These are phyloP conservation scores for Dactylonectria estremocensis DNA, from an alignment of 2,329 filamentous ascomycete species.

Conservation along the genomic window DNA sequence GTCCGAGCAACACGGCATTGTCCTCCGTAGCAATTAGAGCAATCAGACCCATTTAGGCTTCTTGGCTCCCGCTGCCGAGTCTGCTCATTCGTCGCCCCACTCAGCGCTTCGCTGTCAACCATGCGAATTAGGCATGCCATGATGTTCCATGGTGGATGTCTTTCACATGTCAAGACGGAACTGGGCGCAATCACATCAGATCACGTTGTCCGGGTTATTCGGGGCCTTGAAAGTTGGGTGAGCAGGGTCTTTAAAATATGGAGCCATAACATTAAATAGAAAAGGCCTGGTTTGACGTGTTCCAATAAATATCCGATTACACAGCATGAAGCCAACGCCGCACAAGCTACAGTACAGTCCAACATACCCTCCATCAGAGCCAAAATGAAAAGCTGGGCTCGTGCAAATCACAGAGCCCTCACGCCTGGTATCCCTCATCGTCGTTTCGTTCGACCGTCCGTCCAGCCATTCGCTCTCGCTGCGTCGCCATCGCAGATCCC, in stretches of 20 bases:
- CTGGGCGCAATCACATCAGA: slow-evolving; percentile 29
- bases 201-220: slow-evolving; percentile 29
- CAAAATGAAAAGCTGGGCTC: slow-evolving; percentile 19
- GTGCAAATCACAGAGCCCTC: slow-evolving; percentile 19
- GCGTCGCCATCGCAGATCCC: slow-evolving; percentile 22
- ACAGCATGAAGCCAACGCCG: slow-evolving; percentile 48
- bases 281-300: slow-evolving; percentile 19
- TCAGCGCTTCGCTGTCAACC: slow-evolving; percentile 17
- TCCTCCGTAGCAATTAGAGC: neutral
- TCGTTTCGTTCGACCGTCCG: slow-evolving; percentile 21
- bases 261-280: slow-evolving; percentile 20
- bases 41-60: slow-evolving; percentile 7
- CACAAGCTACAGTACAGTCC: slow-evolving; percentile 45
- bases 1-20: slow-evolving; percentile 5
- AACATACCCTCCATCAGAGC: slow-evolving; percentile 34
- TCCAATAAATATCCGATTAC: slow-evolving; percentile 38
- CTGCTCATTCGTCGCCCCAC: slow-evolving; percentile 20
- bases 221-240: slow-evolving; percentile 6
- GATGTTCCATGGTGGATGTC: slow-evolving; percentile 10
- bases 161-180: slow-evolving; percentile 32
- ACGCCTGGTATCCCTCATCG: slow-evolving; percentile 44
- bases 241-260: slow-evolving; percentile 28
- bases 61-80: slow-evolving; percentile 10
- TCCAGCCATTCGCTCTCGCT: slow-evolving; percentile 20
- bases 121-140: slow-evolving; percentile 5